Evolutionary conservation across 139 green algal genomes (phyloP).

Genomic region (Auxenochlorella pyrenoidosa): DNA sequence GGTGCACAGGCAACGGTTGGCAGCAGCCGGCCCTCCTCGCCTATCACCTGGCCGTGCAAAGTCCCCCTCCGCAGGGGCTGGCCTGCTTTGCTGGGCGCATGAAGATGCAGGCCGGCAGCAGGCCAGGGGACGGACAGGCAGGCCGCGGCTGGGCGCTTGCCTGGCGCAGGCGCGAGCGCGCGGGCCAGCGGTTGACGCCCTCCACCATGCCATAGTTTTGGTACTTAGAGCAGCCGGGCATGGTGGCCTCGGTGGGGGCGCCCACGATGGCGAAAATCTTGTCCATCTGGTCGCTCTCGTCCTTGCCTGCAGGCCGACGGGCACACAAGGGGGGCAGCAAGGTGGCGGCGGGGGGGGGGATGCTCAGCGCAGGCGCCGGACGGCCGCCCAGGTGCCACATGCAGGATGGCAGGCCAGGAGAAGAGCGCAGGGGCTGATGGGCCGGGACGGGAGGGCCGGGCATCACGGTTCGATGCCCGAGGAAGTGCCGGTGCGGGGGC

Average conservation of each 20-base stretch:
- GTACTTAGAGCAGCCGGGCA: constrained; percentile 49
- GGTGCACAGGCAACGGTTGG: not conserved
- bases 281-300: constrained; percentile 89
- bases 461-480: too few relatives aligned
- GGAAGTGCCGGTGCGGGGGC: too few relatives aligned
- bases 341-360: not conserved
- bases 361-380: not conserved
- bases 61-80: not conserved
- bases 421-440: too few relatives aligned
- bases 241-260: constrained; percentile 74
- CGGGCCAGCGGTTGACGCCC: not conserved
- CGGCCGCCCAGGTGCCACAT: too few relatives aligned
- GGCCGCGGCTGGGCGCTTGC: too few relatives aligned
- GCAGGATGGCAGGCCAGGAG: not conserved
- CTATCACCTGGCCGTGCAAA: too few relatives aligned
- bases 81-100: not conserved
- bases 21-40: not conserved
- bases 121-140: too few relatives aligned
- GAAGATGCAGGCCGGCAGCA: too few relatives aligned
- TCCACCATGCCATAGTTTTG: constrained; percentile 17
- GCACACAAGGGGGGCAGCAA: too few relatives aligned
- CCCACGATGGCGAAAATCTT: constrained; percentile 92
- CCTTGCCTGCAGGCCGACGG: constrained; percentile 73
- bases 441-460: too few relatives aligned
- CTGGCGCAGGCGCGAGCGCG: not conserved